Evolutionary conservation across 768 basidiomycete genomes (phyloP).

Genomic region (Serendipita indica): DNA sequence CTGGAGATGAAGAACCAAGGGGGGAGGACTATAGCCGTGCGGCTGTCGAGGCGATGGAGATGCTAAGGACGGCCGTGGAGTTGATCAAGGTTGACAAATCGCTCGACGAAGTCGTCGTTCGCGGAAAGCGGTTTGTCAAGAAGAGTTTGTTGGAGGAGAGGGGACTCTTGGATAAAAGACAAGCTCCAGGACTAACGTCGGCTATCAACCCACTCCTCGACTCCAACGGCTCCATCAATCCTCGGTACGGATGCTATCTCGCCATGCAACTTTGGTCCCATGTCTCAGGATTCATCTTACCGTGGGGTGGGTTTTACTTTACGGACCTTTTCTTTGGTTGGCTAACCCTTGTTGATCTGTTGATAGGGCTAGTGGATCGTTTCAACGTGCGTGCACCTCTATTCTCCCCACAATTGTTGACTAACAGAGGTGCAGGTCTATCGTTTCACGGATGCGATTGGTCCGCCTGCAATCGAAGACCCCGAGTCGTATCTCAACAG

Average conservation of each 20-base stretch:
- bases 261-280: neutral
- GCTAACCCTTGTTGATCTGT: too few species aligned
- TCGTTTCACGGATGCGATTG: neutral
- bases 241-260: neutral
- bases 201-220: neutral
- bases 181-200: neutral
- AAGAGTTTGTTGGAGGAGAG: too few species aligned
- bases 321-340: neutral
- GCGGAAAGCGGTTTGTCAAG: neutral
- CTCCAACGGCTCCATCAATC: neutral
- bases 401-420: neutral
- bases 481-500: neutral
- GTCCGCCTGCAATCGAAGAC: neutral
- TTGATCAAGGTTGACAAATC: neutral
- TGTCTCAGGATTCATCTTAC: neutral
- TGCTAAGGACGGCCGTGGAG: neutral
- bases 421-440: neutral
- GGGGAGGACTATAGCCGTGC: neutral
- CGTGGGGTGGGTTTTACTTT: neutral
- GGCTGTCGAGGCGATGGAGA: neutral
- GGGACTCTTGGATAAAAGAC: too few species aligned
- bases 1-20: neutral
- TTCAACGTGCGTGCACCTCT: neutral
- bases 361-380: neutral
- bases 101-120: neutral